Evolutionary conservation across 495 filamentous ascomycete species (phyloP).

Genomic region (Penicillium ochrochloron): DNA sequence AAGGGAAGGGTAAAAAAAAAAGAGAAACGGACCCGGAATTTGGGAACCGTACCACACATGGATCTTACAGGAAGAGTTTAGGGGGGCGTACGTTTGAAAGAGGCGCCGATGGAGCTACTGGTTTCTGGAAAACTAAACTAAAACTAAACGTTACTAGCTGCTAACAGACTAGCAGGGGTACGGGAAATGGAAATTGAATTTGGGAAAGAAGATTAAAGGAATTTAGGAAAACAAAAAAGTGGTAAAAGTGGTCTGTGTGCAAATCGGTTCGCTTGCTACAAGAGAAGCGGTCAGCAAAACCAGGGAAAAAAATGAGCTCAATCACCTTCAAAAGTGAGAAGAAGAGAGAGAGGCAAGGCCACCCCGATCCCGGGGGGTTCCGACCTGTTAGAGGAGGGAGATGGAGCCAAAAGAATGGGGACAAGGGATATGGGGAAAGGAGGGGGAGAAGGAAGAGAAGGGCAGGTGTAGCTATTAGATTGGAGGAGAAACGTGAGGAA

Average conservation of each 20-base stretch:
- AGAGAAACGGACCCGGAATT: not conserved
- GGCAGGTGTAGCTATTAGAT: not conserved
- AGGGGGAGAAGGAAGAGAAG: not conserved
- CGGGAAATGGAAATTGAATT: not conserved
- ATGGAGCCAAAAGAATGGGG: not conserved
- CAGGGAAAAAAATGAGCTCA: slow-evolving; percentile 8
- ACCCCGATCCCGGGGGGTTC: slow-evolving; percentile 25
- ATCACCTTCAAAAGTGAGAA: not conserved
- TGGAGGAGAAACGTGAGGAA: not conserved
- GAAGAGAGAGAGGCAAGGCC: slow-evolving; percentile 1
- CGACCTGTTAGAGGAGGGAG: slow-evolving; percentile 11
- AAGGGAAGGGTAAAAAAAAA: not conserved
- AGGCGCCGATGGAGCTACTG: slow-evolving; percentile 1
- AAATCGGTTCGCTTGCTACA: slow-evolving; percentile 16
- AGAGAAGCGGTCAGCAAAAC: slow-evolving; percentile 26
- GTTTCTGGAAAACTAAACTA: not conserved
- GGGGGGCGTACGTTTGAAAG: not conserved
- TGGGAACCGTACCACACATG: not conserved
- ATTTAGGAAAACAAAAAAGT: not conserved
- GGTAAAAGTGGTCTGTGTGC: slow-evolving; percentile 14
- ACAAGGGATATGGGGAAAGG: not conserved
- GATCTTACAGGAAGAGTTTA: not conserved
- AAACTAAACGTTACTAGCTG: not conserved
- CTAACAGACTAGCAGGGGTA: not conserved
- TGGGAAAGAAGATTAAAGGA: not conserved